These are phyloP conservation scores for Pseudogymnoascus sp. DNA, from an alignment of 2,329 filamentous ascomycete species.

Conservation along the genomic window DNA sequence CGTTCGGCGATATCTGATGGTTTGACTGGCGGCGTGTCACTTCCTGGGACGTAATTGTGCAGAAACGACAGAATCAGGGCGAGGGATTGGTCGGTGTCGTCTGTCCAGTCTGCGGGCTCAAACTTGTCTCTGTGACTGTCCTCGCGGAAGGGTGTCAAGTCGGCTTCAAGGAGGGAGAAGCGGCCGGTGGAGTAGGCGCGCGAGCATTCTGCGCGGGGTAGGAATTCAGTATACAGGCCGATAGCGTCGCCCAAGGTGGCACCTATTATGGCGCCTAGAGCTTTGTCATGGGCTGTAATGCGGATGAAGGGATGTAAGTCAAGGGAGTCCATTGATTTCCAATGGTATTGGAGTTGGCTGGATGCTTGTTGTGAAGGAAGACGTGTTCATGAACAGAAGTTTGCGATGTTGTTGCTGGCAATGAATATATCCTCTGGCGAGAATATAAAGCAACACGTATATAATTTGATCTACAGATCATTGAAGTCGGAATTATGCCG, in stretches of 20 bases:
- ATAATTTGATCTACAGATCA: not conserved
- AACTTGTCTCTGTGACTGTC: constrained; percentile 38
- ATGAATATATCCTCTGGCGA: not conserved
- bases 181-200: constrained; percentile 30
- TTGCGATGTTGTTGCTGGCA: not conserved
- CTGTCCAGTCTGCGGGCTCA: constrained; percentile 39
- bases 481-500: not conserved
- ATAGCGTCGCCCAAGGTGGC: constrained; percentile 46
- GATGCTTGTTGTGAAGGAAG: not conserved
- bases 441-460: not conserved
- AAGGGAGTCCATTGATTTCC: constrained; percentile 13
- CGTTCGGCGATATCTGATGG: constrained; percentile 37
- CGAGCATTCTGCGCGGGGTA: constrained; percentile 30
- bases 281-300: constrained; percentile 27
- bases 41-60: constrained; percentile 30
- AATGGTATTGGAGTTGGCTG: not conserved
- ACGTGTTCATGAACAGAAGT: not conserved
- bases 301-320: constrained; percentile 25
- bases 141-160: constrained; percentile 34
- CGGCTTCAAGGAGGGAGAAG: constrained; percentile 32
- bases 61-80: constrained; percentile 40
- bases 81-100: constrained; percentile 46
- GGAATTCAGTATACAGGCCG: constrained; percentile 46
- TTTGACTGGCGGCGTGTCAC: constrained; percentile 20
- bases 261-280: constrained; percentile 37